phyloP scores from a whole-genome alignment of 106 monocot genomes.

The Triglochin maritima region DNA sequence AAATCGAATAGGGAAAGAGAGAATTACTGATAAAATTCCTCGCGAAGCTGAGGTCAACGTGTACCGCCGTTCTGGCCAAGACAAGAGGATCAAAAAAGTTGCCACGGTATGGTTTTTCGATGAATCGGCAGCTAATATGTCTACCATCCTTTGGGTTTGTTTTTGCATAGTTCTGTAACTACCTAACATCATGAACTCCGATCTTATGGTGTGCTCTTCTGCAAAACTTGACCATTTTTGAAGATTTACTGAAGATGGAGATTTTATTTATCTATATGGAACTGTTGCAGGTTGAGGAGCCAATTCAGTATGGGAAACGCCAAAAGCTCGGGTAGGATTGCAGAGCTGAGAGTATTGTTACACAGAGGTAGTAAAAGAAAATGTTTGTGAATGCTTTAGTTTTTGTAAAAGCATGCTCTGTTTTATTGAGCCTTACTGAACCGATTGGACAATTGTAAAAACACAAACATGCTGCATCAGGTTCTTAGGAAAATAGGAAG shows the following conservation, averaged over 20 bases:
- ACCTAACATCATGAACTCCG: not conserved
- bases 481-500: too few relatives aligned
- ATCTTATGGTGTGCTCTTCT: not conserved
- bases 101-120: slow-evolving; percentile 45
- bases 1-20: slow-evolving; percentile 14
- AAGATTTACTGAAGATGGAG: not conserved
- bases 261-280: not conserved
- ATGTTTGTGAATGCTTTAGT: not conserved
- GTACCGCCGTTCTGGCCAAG: slow-evolving; percentile 34
- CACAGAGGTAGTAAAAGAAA: not conserved
- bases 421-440: too few relatives aligned
- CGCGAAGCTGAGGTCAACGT: slow-evolving; percentile 9
- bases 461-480: too few relatives aligned
- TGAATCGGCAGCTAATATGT: not conserved
- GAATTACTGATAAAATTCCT: not conserved
- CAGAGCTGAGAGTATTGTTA: not conserved
- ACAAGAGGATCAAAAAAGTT: slow-evolving; percentile 52
- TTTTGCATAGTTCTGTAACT: not conserved
- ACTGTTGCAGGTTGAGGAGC: slow-evolving; percentile 64
- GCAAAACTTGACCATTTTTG: not conserved
- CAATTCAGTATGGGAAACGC: slow-evolving; percentile 72
- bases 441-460: too few relatives aligned
- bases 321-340: slow-evolving; percentile 27
- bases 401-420: not conserved
- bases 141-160: not conserved